These are phyloP conservation scores for Scutellaria minor DNA, from an alignment of 257 asterid genomes.

Conservation along the genomic window DNA sequence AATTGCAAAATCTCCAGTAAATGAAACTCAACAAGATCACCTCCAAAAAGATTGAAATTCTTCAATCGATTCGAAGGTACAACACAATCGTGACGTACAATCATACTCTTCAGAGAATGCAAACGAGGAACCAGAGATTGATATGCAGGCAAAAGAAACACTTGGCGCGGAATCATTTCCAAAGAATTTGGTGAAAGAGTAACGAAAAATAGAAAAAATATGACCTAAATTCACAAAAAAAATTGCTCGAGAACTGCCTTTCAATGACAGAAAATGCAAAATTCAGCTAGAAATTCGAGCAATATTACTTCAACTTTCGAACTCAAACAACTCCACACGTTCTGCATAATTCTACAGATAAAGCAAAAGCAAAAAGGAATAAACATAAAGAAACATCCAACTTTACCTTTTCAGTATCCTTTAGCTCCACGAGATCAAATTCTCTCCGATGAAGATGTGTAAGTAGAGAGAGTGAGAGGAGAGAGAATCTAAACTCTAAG, in stretches of 20 bases:
- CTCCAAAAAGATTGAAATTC: conserved; percentile 40
- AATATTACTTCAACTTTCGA: conserved; percentile 12
- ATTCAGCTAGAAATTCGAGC: conserved; percentile 15
- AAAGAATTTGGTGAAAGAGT: neutral
- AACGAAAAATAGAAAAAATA: neutral
- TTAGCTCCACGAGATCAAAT: conserved; percentile 28
- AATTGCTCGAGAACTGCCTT: neutral
- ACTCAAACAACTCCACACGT: conserved; percentile 19
- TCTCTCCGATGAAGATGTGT: conserved; percentile 20
- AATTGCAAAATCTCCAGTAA: neutral
- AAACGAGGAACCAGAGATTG: conserved; percentile 35
- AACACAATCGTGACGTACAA: conserved; percentile 38
- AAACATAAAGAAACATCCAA: conserved; percentile 11
- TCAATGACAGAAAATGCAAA: neutral
- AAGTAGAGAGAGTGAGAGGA: neutral
- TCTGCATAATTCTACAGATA: conserved; percentile 9
- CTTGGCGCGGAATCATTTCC: conserved; percentile 40
- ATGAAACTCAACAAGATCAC: conserved; percentile 38
- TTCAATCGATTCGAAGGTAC: conserved; percentile 42
- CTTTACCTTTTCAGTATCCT: conserved; percentile 31
- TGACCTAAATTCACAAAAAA: neutral
- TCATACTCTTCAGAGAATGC: conserved; percentile 25
- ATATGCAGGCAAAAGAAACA: conserved; percentile 31
- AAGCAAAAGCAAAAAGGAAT: conserved; percentile 7
- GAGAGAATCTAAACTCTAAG: neutral